Percentiles rank a stretch among this genome's conserved stretches.
Evolutionary conservation across 495 filamentous ascomycete genomes (phyloP).

Genomic region (Xylaria grammica): DNA sequence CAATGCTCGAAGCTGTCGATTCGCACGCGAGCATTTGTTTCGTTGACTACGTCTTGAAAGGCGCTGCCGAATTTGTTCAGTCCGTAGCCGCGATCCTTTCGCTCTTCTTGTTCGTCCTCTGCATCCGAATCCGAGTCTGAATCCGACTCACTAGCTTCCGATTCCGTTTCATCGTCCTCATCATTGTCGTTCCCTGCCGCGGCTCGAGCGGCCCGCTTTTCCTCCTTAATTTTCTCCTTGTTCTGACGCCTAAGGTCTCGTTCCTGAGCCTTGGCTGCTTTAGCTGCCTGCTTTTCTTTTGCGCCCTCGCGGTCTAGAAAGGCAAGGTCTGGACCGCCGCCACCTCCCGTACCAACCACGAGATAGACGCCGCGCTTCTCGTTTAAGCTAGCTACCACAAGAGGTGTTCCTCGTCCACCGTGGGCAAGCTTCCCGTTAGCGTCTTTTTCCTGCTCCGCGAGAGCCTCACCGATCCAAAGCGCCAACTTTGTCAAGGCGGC

Average conservation of each 20-base stretch:
- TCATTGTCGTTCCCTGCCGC: slow-evolving; percentile 55
- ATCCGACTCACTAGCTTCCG: slow-evolving; percentile 56
- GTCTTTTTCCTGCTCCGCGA: slow-evolving; percentile 85
- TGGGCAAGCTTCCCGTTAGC: slow-evolving; percentile 68
- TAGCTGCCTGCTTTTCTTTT: slow-evolving; percentile 62
- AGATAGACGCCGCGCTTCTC: slow-evolving; percentile 88
- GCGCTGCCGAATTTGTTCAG: slow-evolving; percentile 91
- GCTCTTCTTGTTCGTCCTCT: slow-evolving; percentile 63
- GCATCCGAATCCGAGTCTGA: slow-evolving; percentile 64
- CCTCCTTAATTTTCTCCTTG: slow-evolving; percentile 65
- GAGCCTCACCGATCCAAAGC: slow-evolving; percentile 91
- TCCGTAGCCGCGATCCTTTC: slow-evolving; percentile 65
- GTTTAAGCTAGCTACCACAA: slow-evolving; percentile 88
- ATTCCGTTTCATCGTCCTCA: slow-evolving; percentile 63
- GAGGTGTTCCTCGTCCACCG: slow-evolving; percentile 75
- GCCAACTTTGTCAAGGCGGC: slow-evolving; percentile 91
- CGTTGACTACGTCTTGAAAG: slow-evolving; percentile 92
- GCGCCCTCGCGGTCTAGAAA: slow-evolving; percentile 66
- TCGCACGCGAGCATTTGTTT: slow-evolving; percentile 86
- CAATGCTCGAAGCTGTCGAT: slow-evolving; percentile 98
- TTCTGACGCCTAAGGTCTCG: slow-evolving; percentile 63
- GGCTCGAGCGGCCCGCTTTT: slow-evolving; percentile 57
- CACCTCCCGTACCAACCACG: slow-evolving; percentile 86
- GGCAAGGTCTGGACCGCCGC: slow-evolving; percentile 67
- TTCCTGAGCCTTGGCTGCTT: slow-evolving; percentile 64